Base-by-base conservation (phyloP, 2,329 filamentous ascomycete genomes). In the Alternaria sp. region DNA sequence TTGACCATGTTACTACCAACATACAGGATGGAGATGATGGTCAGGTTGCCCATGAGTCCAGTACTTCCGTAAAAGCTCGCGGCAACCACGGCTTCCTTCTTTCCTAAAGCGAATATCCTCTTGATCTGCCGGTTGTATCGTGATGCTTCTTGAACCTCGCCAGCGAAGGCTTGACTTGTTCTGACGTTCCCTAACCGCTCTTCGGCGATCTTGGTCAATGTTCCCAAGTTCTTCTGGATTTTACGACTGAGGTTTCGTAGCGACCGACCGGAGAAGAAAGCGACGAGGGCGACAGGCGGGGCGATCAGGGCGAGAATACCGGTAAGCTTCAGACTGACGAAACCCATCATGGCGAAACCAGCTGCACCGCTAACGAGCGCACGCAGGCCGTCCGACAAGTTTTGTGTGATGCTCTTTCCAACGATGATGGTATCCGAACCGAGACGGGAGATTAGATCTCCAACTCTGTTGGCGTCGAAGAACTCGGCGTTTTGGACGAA, bases 401-500 rank as follows among this genome's bases (percentile, higher is more conserved):
- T 99, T 77, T 98, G 95, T 0, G 96, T 99, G 69, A 99, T 97
- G 74, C 93, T 97, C 82, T 99, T 99, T 77, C 95, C 96, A 58
- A 99, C 96, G 75, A 99, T 96, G 75, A 98, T 93, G 1, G 96
- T 97, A 79, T 99, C 96, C 3, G 94, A 97, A 74, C 95, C 94
- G 49, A 99, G 88, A 40, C 96, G 91, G 40, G 95, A 98, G 75
- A 99, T 97, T 71, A 99, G 84, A 78, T 99, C 96, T 78, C 96
- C 96, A 25, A 97, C 94, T 25, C 96, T 88, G 82, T 99, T 99
- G 43, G 96, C 96, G 78, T 99, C 96, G 76, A 99, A 99, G 83
- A 99, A 99, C 76, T 98, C 96, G 62, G 96, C 96, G 79, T 99
- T 96, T 79, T 99, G 96, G n/a, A 96, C 87, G 72, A 96, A 97